A percentile compares a stretch with the other conserved stretches of the same genome.
phyloP scores from a whole-genome alignment of 2,329 filamentous ascomycete species.

The Xylaria sp. region DNA sequence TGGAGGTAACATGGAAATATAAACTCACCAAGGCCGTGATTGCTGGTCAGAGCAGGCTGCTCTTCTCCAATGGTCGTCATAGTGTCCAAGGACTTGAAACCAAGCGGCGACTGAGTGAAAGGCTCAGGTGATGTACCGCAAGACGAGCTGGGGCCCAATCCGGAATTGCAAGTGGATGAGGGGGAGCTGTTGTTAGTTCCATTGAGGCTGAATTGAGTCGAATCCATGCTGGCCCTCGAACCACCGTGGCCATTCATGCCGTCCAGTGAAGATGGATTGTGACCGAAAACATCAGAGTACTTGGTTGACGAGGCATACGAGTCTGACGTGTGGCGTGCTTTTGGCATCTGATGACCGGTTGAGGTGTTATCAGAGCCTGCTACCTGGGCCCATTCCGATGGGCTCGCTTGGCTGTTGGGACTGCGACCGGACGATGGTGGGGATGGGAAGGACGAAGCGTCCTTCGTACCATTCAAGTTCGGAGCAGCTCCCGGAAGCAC shows the following conservation, averaged over 20 bases:
- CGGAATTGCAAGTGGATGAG: conserved; percentile 57
- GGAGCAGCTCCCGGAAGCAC: conserved; percentile 51
- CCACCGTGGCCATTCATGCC: conserved; percentile 39
- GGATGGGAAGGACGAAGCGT: conserved; percentile 25
- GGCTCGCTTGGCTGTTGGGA: conserved; percentile 33
- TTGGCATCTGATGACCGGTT: conserved; percentile 35
- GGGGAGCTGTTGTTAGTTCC: conserved; percentile 59
- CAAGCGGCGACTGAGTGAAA: conserved; percentile 62
- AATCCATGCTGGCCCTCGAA: conserved; percentile 49
- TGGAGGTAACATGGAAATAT: conserved; percentile 21
- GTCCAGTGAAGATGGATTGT: conserved; percentile 36
- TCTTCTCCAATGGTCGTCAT: conserved; percentile 64
- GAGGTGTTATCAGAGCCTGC: conserved; percentile 32
- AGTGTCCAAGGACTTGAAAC: conserved; percentile 58
- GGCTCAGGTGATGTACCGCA: conserved; percentile 77
- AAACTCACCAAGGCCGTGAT: conserved; percentile 43
- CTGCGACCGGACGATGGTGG: conserved; percentile 28
- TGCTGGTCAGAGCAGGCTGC: conserved; percentile 40
- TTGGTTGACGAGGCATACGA: conserved; percentile 43
- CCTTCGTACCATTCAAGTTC: conserved; percentile 15
- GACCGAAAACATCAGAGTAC: conserved; percentile 53
- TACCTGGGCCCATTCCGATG: conserved; percentile 32
- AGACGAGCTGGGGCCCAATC: conserved; percentile 55
- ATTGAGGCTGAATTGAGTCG: conserved; percentile 41
- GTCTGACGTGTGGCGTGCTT: conserved; percentile 39